Evolutionary conservation across 1,284 basidiomycete species (phyloP).

Genomic region (Sanghuangporus sanghuang): DNA sequence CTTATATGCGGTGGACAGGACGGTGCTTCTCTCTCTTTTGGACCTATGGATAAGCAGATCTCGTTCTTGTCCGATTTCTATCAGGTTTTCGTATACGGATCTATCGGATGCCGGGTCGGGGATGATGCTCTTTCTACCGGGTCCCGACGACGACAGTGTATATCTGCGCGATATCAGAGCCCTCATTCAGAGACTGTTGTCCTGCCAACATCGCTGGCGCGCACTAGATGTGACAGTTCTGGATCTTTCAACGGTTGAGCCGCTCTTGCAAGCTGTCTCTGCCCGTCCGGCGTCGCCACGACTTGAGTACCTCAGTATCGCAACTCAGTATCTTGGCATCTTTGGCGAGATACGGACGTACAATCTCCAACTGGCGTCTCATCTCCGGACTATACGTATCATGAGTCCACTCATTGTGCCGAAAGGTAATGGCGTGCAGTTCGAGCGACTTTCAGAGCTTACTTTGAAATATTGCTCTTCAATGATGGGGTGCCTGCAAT

Average conservation of each 20-base stretch:
- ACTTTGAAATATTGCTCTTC: slow-evolving; percentile 8
- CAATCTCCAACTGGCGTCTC: slow-evolving; percentile 4
- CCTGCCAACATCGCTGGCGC: slow-evolving; percentile 6
- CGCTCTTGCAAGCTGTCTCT: slow-evolving; percentile 4
- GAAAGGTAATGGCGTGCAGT: neutral
- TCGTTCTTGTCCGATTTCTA: neutral
- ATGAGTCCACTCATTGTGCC: slow-evolving; percentile 8
- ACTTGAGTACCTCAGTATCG: slow-evolving; percentile 4
- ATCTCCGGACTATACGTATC: slow-evolving; percentile 4
- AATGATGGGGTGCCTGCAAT: slow-evolving; percentile 2
- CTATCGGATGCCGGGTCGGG: neutral
- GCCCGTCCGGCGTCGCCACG: neutral
- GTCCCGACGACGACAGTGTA: neutral
- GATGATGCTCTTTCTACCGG: slow-evolving; percentile 1
- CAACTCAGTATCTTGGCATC: slow-evolving; percentile 6
- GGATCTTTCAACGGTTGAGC: neutral
- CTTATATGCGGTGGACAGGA: neutral
- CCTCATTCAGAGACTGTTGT: slow-evolving; percentile 1
- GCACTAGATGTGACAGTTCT: slow-evolving; percentile 3
- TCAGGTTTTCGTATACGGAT: slow-evolving; percentile 11
- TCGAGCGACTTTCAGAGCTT: slow-evolving; percentile 3
- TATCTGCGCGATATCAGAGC: neutral
- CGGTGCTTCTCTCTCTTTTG: neutral
- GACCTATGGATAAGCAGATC: slow-evolving; percentile 8
- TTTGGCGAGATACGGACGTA: slow-evolving; percentile 6